phyloP scores from a whole-genome alignment of 495 filamentous ascomycete species.

The Tetracladium setigerum region DNA sequence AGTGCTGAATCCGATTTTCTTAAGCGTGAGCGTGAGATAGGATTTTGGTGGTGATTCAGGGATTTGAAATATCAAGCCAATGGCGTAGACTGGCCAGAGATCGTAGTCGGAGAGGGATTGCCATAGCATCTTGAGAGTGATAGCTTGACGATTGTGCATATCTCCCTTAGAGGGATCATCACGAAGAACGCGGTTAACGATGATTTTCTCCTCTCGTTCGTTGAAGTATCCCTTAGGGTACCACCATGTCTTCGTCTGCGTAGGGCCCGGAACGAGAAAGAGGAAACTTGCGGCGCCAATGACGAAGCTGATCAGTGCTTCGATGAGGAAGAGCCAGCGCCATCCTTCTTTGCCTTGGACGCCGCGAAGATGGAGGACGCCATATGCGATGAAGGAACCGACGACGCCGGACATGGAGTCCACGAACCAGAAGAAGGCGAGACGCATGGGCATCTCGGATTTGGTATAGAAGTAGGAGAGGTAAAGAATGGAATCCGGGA shows the following conservation, averaged over 20 bases:
- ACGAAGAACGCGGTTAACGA: conserved; percentile 65
- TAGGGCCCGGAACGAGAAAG: conserved; percentile 66
- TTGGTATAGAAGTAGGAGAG: conserved; percentile 72
- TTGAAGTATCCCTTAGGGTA: conserved; percentile 54
- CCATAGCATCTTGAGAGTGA: conserved; percentile 51
- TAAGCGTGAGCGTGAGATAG: conserved; percentile 58
- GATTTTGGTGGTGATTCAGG: conserved; percentile 40
- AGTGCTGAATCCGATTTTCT: conserved; percentile 53
- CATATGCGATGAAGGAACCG: conserved; percentile 63
- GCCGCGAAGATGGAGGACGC: conserved; percentile 59
- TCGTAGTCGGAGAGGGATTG: conserved; percentile 56
- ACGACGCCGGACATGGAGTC: conserved; percentile 58
- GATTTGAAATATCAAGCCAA: conserved; percentile 51
- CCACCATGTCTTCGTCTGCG: conserved; percentile 51
- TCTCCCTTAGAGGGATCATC: conserved; percentile 63
- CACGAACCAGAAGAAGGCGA: conserved; percentile 64
- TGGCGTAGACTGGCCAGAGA: conserved; percentile 62
- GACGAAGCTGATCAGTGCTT: conserved; percentile 47
- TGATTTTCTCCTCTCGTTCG: conserved; percentile 56
- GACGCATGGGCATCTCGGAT: conserved; percentile 56
- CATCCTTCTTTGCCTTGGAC: conserved; percentile 54
- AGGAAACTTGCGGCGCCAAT: conserved; percentile 58
- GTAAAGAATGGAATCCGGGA: conserved; percentile 49
- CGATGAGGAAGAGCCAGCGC: conserved; percentile 61
- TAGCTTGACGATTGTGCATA: conserved; percentile 52